Evolutionary conservation across 805 yeast genomes (phyloP).

Genomic region (Lipomyces kockii): DNA sequence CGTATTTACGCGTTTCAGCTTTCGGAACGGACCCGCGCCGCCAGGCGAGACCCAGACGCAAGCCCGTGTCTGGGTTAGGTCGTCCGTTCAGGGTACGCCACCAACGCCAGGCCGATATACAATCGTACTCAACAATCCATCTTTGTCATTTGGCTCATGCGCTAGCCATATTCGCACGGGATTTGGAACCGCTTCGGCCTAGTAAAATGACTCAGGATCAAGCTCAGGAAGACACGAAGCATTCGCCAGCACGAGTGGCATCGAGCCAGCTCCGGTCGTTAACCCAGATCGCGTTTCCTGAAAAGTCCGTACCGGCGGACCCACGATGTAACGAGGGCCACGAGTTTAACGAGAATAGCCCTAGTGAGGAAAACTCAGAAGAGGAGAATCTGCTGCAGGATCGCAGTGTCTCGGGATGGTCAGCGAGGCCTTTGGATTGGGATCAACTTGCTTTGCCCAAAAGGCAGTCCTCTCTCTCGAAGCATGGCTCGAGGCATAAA

Average conservation of each 20-base stretch:
- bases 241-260: not conserved
- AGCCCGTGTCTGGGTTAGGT: too few species aligned
- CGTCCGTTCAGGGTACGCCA: not conserved
- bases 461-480: not conserved
- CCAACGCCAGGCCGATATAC: not conserved
- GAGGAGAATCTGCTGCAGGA: not conserved
- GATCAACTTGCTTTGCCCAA: not conserved
- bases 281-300: not conserved
- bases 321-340: not conserved
- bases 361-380: not conserved
- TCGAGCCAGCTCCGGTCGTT: not conserved
- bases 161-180: not conserved
- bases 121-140: not conserved
- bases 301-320: not conserved
- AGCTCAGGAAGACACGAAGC: not conserved
- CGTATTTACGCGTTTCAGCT: too few species aligned
- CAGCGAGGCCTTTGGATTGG: not conserved
- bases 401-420: not conserved
- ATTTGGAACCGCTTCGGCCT: not conserved
- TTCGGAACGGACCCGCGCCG: too few species aligned
- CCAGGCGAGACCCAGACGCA: too few species aligned
- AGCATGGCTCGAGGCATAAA: not conserved
- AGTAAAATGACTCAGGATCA: not conserved
- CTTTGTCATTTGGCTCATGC: not conserved
- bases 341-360: not conserved